These are phyloP conservation scores for Aspergillus diversus DNA, from an alignment of 495 filamentous ascomycete genomes.

Conservation along the genomic window DNA sequence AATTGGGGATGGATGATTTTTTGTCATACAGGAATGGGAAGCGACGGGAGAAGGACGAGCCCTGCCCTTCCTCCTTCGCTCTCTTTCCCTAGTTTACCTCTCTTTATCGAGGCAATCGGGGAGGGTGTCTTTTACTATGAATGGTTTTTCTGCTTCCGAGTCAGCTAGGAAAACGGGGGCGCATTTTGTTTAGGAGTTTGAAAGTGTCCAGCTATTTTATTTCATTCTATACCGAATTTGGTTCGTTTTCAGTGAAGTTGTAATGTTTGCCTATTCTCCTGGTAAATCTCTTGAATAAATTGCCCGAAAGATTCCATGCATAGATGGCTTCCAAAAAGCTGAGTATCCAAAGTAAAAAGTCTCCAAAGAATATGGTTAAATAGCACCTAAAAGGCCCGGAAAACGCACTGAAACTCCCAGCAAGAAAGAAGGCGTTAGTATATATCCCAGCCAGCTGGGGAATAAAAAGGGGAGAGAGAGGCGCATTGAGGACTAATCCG, in stretches of 20 bases:
- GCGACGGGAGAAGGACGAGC: neutral
- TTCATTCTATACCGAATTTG: slow-evolving; percentile 4
- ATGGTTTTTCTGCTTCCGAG: neutral
- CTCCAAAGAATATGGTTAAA: neutral
- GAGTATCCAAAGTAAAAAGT: neutral
- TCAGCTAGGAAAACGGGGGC: slow-evolving; percentile 25
- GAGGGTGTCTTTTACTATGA: neutral
- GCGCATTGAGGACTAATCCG: neutral
- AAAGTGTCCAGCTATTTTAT: slow-evolving; percentile 11
- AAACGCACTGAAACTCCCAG: too few species aligned
- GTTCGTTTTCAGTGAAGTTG: slow-evolving; percentile 1
- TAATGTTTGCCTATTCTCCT: neutral
- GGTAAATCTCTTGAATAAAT: neutral
- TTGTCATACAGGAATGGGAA: neutral
- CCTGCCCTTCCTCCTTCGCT: neutral
- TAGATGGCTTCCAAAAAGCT: neutral
- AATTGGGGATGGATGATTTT: neutral
- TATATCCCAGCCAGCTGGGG: neutral
- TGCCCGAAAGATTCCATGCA: neutral
- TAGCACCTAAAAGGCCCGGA: neutral
- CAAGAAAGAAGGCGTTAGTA: neutral
- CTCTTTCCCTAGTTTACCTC: neutral
- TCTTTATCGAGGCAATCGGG: neutral
- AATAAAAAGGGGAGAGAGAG: neutral
- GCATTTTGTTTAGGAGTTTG: slow-evolving; percentile 31